Base-by-base conservation (phyloP, 106 monocot genomes). In the Dendrobium catenatum region DNA sequence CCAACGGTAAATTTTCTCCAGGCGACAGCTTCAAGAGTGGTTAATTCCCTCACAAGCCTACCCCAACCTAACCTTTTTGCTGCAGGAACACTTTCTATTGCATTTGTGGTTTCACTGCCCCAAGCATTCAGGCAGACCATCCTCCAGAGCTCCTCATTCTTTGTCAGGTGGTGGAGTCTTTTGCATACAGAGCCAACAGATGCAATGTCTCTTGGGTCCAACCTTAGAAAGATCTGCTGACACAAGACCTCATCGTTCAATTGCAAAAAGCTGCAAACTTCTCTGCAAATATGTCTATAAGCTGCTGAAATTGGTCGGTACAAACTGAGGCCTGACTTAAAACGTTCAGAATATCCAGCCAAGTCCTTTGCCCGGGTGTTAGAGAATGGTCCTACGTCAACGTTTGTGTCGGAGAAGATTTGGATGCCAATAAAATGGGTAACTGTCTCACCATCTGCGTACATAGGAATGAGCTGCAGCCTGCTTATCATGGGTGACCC, bases 91-190 rank as follows among this genome's bases (percentile, higher is more conserved):
- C 81, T 79, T 81, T 87, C 85, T 59, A 90, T 40, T 18, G 83
- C 90, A 76, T 42, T 77, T 77, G 90, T 85, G 19, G 85, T 77
- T 49, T 90, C 87, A 9, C 27, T 75, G 29, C 85, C 90, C 90
- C 90, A 90, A 24, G 90, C 85, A 83, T 84, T 87, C 47, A 88
- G 90, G 68, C 90, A 90, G 54, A 90, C 90, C 87, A 87, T 83
- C 75, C 78, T 85, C 90, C 90, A 90, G 27, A 90, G 87, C 81
- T 86, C 87, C 78, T 90, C 90, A 82, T 88, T 85, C 81, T 88
- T 87, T 42, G 90, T 73, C 15, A 90, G 81, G 24, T 80, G n/a
- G 77, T 88, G 82, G 31, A 90, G 79, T 15, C 83, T 61, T 74
- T 74, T 83, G 68, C 85, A 90, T 2, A 90, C 90, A 51, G 83